phyloP scores from a whole-genome alignment of 345 rosid species.

The Jatropha curcas region DNA sequence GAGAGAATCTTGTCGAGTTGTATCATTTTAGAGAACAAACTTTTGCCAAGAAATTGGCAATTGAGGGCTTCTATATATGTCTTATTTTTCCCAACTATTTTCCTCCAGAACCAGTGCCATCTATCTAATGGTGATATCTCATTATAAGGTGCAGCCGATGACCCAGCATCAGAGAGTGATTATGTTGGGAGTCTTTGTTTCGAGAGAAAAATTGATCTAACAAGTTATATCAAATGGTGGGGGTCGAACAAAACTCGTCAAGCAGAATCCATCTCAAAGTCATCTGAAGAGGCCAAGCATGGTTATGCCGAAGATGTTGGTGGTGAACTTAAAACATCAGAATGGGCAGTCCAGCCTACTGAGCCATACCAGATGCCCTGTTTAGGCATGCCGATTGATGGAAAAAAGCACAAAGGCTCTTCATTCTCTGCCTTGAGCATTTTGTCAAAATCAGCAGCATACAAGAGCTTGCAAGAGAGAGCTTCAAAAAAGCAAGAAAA shows the following conservation, averaged over 20 bases:
- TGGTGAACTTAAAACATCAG: slow-evolving; percentile 74
- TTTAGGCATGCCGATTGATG: slow-evolving; percentile 53
- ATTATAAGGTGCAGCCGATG: slow-evolving; percentile 62
- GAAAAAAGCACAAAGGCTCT: slow-evolving; percentile 52
- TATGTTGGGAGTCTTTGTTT: slow-evolving; percentile 66
- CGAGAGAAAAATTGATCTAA: slow-evolving; percentile 85
- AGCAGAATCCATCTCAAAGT: slow-evolving; percentile 58
- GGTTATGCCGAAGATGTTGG: slow-evolving; percentile 58
- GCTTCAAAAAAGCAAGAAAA: slow-evolving; percentile 61
- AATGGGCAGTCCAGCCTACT: slow-evolving; percentile 60
- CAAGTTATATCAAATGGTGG: slow-evolving; percentile 94
- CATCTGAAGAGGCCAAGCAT: slow-evolving; percentile 60
- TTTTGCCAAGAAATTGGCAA: slow-evolving; percentile 17
- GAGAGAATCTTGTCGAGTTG: slow-evolving; percentile 13
- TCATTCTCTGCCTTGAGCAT: slow-evolving; percentile 69
- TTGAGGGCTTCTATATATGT: not conserved
- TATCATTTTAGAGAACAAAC: not conserved
- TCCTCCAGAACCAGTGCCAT: not conserved
- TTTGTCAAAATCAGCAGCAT: slow-evolving; percentile 80
- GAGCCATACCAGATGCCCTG: slow-evolving; percentile 90
- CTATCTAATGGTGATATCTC: slow-evolving; percentile 19
- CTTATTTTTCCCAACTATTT: not conserved
- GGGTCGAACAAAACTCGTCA: slow-evolving; percentile 71
- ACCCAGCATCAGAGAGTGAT: slow-evolving; percentile 69
- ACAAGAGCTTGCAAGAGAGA: slow-evolving; percentile 83